Conservation (phyloP, 768 basidiomycete species). For the Kwoniella sp. region DNA sequence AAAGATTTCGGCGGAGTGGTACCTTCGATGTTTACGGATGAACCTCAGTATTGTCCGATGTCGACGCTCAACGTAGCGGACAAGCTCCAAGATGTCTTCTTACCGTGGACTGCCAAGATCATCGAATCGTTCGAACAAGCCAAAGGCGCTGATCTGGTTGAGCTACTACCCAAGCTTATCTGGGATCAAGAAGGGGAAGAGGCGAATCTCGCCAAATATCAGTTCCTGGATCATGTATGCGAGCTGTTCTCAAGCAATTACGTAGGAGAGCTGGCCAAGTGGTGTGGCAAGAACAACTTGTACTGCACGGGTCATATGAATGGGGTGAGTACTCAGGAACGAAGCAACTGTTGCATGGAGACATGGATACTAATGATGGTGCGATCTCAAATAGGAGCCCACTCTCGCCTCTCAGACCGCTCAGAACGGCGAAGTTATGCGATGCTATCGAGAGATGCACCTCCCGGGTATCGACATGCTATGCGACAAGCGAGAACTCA, state of each 20-base stretch:
- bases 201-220: constrained; percentile 23
- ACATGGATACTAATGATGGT: no score
- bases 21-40: constrained; percentile 46
- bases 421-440: constrained; percentile 37
- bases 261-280: constrained; percentile 29
- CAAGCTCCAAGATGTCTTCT: constrained; percentile 32
- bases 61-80: constrained; percentile 22
- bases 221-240: constrained; percentile 35
- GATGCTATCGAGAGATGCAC: constrained; percentile 44
- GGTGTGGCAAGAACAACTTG: constrained; percentile 34
- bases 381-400: constrained; percentile 23
- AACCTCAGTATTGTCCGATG: constrained; percentile 37
- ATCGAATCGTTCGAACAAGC: constrained; percentile 11
- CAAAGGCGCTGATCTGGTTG: constrained; percentile 30
- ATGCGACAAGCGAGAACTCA: constrained; percentile 37
- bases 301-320: constrained; percentile 37
- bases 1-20: constrained; percentile 34
- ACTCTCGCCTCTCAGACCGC: constrained; percentile 32
- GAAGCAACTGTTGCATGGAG: no score
- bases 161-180: constrained; percentile 30
- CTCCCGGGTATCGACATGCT: constrained; percentile 46
- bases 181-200: constrained; percentile 35
- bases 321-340: constrained; percentile 13
- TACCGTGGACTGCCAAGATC: constrained; percentile 40
- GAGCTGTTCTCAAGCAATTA: constrained; percentile 33